Evolutionary conservation across 495 filamentous ascomycete genomes (phyloP).

Genomic region (Echria macrotheca): DNA sequence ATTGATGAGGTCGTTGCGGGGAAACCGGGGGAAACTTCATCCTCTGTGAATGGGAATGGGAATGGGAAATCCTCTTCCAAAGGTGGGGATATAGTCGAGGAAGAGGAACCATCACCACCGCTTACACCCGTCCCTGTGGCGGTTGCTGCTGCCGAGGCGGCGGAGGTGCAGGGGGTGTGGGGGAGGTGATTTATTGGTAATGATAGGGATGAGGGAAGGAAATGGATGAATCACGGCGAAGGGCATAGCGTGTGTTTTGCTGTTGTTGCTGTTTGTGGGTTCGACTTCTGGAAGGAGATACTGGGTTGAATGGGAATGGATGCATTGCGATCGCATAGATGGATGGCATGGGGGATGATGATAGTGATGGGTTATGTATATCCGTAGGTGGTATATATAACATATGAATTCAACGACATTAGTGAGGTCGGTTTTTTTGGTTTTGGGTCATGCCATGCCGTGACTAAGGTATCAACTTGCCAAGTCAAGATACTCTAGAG

Average conservation of each 20-base stretch:
- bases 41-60: too few species aligned
- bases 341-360: not conserved
- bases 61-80: not conserved
- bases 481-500: too few species aligned
- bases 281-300: too few species aligned
- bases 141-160: conserved; percentile 11
- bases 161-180: conserved; percentile 9
- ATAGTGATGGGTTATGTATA: too few species aligned
- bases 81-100: not conserved
- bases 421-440: too few species aligned
- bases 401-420: too few species aligned
- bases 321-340: not conserved
- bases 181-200: conserved; percentile 3
- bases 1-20: not conserved
- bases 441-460: too few species aligned
- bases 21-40: not conserved
- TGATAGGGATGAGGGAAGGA: not conserved
- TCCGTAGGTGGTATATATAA: too few species aligned
- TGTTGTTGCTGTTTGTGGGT: too few species aligned
- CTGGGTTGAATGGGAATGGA: not conserved
- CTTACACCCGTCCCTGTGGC: conserved; percentile 8
- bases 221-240: too few species aligned
- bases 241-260: too few species aligned
- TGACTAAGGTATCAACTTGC: too few species aligned
- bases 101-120: not conserved